Percentiles rank a stretch among this genome's conserved stretches.
Conservation (phyloP, 306 rosid genomes). For the Clitoria ternatea region DNA sequence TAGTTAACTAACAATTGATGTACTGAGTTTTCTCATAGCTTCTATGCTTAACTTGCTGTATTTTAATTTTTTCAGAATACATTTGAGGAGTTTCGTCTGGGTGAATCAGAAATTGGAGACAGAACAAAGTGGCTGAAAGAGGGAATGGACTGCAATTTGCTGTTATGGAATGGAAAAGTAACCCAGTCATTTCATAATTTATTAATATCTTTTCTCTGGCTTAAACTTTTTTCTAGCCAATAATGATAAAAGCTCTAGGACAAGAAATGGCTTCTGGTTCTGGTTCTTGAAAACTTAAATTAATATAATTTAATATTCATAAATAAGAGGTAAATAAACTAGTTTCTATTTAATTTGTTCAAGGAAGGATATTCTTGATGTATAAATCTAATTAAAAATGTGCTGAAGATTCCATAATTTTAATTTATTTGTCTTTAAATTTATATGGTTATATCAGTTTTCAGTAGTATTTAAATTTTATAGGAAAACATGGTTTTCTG, state of each 20-base stretch:
- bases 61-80: slow-evolving; percentile 47
- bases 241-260: background rate
- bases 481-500: background rate
- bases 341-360: background rate
- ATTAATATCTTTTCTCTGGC: background rate
- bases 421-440: background rate
- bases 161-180: slow-evolving; percentile 91
- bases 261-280: background rate
- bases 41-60: slow-evolving; percentile 6
- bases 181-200: slow-evolving; percentile 14
- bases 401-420: background rate
- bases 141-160: slow-evolving; percentile 93
- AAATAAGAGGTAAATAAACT: background rate
- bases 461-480: background rate
- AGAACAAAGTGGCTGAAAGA: slow-evolving; percentile 86
- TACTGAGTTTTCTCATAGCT: background rate
- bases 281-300: background rate
- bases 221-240: background rate
- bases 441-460: background rate
- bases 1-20: slow-evolving; percentile 10
- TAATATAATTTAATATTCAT: background rate
- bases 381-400: background rate
- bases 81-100: slow-evolving; percentile 76
- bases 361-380: background rate
- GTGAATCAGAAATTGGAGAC: slow-evolving; percentile 64